Percentiles rank a stretch among this genome's conserved stretches.
These are phyloP conservation scores for Malus orientalis DNA, from an alignment of 306 rosid species.

Conservation along the genomic window DNA sequence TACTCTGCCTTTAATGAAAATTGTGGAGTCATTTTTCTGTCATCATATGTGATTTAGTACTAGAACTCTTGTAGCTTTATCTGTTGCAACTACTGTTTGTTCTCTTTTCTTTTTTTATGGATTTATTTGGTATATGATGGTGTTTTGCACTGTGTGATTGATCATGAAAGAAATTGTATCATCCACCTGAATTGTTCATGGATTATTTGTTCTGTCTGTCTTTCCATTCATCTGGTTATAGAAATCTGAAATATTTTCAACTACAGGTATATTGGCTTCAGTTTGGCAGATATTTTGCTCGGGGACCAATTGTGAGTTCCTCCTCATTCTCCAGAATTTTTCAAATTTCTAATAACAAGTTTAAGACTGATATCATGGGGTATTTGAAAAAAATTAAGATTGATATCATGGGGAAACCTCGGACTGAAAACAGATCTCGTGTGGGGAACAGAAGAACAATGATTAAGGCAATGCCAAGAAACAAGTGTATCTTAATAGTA, in stretches of 20 bases:
- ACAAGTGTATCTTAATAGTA: constrained; percentile 6
- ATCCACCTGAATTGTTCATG: not conserved
- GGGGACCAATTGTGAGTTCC: constrained; percentile 85
- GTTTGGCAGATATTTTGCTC: constrained; percentile 93
- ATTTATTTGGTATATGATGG: not conserved
- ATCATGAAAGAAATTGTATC: not conserved
- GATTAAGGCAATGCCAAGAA: not conserved
- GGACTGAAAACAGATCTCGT: not conserved
- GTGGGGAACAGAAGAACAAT: not conserved
- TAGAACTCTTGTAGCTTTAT: not conserved
- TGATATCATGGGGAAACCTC: not conserved
- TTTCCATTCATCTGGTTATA: not conserved
- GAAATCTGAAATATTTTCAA: constrained; percentile 5
- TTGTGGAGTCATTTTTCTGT: not conserved
- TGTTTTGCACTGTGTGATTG: not conserved
- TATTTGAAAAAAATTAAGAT: not conserved
- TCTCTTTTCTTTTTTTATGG: not conserved
- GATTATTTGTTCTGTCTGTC: not conserved
- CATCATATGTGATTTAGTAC: not conserved
- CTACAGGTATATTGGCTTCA: constrained; percentile 98
- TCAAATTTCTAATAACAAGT: not conserved
- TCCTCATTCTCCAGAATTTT: constrained; percentile 4
- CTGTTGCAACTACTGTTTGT: not conserved
- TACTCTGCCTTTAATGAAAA: not conserved
- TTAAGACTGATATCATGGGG: not conserved